Evolutionary conservation across 164 flowering plant species (phyloP).

Genomic region (Cinnamomum micranthum): DNA sequence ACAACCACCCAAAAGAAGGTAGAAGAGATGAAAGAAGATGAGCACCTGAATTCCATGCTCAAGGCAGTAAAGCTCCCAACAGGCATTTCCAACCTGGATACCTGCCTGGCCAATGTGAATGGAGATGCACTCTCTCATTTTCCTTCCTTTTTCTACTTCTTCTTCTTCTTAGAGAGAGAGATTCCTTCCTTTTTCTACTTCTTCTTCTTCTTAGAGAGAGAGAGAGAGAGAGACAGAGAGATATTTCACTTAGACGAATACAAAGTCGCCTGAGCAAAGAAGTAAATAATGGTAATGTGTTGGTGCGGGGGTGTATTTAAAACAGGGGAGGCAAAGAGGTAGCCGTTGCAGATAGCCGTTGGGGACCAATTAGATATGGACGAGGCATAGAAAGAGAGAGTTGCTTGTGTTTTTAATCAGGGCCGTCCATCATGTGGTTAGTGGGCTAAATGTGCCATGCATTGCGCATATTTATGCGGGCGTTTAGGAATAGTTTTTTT

Average conservation of each 20-base stretch:
- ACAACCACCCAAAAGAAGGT: too few species aligned
- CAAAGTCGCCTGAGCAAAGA: neutral
- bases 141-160: conserved; percentile 18
- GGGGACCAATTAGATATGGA: too few species aligned
- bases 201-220: neutral
- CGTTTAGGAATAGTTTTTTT: neutral
- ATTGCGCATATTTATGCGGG: neutral
- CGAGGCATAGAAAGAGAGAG: too few species aligned
- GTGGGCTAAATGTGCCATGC: too few species aligned
- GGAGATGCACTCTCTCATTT: conserved; percentile 56
- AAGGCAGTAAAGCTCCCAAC: conserved; percentile 45
- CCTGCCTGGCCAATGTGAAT: conserved; percentile 56
- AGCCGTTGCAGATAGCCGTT: neutral
- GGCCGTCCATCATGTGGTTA: too few species aligned
- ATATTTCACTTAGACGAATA: neutral
- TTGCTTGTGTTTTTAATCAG: too few species aligned
- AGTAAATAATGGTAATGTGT: neutral
- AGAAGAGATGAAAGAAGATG: too few species aligned
- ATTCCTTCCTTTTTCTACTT: conserved; percentile 20
- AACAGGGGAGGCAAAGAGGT: neutral
- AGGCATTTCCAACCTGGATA: conserved; percentile 46
- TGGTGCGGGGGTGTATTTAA: neutral
- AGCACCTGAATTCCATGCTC: conserved; percentile 47
- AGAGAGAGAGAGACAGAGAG: neutral
- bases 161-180: neutral